Evolutionary conservation across 768 basidiomycete species (phyloP).

Genomic region (Boletus vinaceobasis): DNA sequence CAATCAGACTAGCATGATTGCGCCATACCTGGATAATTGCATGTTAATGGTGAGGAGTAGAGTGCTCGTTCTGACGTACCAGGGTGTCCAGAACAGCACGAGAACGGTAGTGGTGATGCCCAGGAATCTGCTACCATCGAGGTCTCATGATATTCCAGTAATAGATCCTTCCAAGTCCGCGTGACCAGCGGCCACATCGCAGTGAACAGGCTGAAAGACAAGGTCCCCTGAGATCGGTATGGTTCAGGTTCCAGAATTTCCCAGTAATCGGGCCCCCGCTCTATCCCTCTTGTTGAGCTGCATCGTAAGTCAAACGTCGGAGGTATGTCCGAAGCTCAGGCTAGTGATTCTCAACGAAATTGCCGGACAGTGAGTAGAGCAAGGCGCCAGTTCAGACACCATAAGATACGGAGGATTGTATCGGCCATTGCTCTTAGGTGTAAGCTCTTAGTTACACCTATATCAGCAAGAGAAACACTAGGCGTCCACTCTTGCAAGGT

Average conservation of each 20-base stretch:
- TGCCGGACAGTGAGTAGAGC: not conserved
- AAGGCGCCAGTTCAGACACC: constrained; percentile 1
- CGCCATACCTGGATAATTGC: constrained; percentile 28
- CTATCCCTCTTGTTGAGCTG: not conserved
- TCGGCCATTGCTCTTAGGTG: not conserved
- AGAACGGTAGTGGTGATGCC: not conserved
- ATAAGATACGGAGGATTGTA: not conserved
- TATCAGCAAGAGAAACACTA: not conserved
- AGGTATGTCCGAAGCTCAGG: not conserved
- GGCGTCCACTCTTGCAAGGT: not conserved
- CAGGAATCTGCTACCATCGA: not conserved
- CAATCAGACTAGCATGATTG: constrained; percentile 20
- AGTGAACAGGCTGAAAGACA: not conserved
- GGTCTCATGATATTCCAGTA: constrained; percentile 1
- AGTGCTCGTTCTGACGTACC: constrained; percentile 5
- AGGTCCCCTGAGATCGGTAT: not conserved
- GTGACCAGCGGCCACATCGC: not conserved
- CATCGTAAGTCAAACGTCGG: not conserved
- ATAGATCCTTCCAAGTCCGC: not conserved
- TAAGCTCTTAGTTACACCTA: not conserved
- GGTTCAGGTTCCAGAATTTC: not conserved
- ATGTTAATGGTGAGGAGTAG: constrained; percentile 17
- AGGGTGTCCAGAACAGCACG: not conserved
- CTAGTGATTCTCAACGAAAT: not conserved
- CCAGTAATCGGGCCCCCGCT: no score